phyloP scores from a whole-genome alignment of 768 basidiomycete genomes.

The Suillus tomentosus region DNA sequence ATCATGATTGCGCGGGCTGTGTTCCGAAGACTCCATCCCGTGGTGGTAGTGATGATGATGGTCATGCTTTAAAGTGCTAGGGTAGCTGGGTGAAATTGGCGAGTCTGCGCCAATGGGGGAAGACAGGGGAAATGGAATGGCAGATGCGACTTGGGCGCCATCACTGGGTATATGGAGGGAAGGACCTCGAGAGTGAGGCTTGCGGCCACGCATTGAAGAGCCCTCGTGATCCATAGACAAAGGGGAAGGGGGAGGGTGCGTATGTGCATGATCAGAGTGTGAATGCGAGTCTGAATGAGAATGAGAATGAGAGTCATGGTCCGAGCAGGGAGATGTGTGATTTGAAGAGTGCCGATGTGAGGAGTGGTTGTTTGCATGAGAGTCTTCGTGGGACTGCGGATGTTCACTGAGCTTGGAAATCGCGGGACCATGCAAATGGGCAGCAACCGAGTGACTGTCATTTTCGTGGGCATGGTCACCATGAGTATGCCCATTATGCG shows the following conservation, averaged over 20 bases:
- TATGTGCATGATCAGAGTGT: slow-evolving; percentile 20
- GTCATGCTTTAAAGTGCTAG: slow-evolving; percentile 49
- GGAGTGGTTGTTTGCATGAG: slow-evolving; percentile 23
- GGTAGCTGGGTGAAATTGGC: slow-evolving; percentile 68
- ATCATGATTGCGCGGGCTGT: slow-evolving; percentile 35
- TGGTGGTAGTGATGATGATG: slow-evolving; percentile 39
- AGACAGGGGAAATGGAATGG: slow-evolving; percentile 28
- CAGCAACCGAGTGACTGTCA: slow-evolving; percentile 24
- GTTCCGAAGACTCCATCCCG: slow-evolving; percentile 14
- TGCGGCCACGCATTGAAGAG: slow-evolving; percentile 30
- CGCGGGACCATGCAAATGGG: slow-evolving; percentile 26
- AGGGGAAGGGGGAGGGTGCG: slow-evolving; percentile 15
- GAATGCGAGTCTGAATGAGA: slow-evolving; percentile 21
- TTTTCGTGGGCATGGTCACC: slow-evolving; percentile 31
- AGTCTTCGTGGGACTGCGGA: slow-evolving; percentile 27
- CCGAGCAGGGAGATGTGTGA: slow-evolving; percentile 27
- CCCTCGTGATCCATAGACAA: slow-evolving; percentile 11
- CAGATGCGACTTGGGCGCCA: slow-evolving; percentile 23
- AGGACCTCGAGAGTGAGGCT: slow-evolving; percentile 42
- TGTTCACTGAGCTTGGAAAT: slow-evolving; percentile 21
- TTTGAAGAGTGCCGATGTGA: slow-evolving; percentile 30
- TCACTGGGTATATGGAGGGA: slow-evolving; percentile 40
- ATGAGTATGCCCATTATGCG: slow-evolving; percentile 31
- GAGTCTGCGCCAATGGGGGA: slow-evolving; percentile 37
- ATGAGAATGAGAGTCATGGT: slow-evolving; percentile 22